phyloP scores from a whole-genome alignment of 2,329 filamentous ascomycete genomes.

The Pseudovirgaria hyperparasitica region DNA sequence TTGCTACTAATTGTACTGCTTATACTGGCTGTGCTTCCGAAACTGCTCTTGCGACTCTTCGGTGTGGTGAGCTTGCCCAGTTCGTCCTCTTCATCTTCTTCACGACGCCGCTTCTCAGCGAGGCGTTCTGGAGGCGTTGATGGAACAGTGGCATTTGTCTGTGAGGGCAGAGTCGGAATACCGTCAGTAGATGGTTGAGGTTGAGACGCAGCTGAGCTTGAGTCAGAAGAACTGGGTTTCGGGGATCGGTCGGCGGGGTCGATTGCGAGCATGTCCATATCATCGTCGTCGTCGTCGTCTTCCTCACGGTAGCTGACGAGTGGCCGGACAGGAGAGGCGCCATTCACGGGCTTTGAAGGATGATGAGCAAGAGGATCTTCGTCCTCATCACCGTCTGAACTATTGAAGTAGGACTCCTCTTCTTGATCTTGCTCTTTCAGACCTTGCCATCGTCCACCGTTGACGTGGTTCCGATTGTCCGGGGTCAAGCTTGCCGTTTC shows the following conservation, averaged over 20 bases:
- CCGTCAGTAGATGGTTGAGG: constrained; percentile 16
- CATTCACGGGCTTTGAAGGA: constrained; percentile 39
- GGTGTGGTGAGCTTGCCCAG: constrained; percentile 56
- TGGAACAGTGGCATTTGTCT: constrained; percentile 13
- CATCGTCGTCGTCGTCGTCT: constrained; percentile 53
- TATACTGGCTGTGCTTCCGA: constrained; percentile 20
- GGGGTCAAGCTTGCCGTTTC: constrained; percentile 46
- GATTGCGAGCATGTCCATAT: constrained; percentile 46
- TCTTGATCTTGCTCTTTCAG: constrained; percentile 74
- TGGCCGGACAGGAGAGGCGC: constrained; percentile 44
- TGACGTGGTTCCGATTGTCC: constrained; percentile 33
- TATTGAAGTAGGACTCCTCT: constrained; percentile 91
- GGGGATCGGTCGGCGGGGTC: constrained; percentile 22
- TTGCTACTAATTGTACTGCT: constrained; percentile 14
- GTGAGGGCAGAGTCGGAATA: constrained; percentile 12
- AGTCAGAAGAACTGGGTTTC: constrained; percentile 7
- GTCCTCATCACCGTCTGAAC: constrained; percentile 71
- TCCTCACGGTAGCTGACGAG: constrained; percentile 90
- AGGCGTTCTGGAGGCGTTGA: constrained; percentile 53
- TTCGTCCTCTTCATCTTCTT: constrained; percentile 89
- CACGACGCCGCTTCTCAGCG: constrained; percentile 78
- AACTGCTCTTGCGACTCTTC: constrained; percentile 32
- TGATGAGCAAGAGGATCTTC: constrained; percentile 22
- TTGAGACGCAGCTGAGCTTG: constrained; percentile 11
- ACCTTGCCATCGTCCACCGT: constrained; percentile 50